Base-by-base conservation (phyloP, 2,329 filamentous ascomycete genomes). In the Xylariales sp. region DNA sequence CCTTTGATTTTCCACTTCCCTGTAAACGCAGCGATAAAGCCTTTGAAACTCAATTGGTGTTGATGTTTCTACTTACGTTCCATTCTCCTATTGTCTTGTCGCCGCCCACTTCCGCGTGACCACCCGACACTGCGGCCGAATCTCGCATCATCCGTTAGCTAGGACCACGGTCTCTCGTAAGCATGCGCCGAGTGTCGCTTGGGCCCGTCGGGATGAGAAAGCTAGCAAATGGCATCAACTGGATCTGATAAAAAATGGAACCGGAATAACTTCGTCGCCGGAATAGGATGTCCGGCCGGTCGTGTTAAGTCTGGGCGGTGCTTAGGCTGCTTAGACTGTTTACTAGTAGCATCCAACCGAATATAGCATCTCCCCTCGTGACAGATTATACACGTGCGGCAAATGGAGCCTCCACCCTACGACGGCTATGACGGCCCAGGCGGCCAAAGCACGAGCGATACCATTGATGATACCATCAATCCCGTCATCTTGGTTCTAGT, bases 401-500 rank as follows among this genome's bases (percentile, higher is more conserved):
- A 58, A 23, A 54, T 36, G 9, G 66, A 62, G 3, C 63, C 59
- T 12, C 67, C 64, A 12, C 56, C 67, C 7, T 69, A 67, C 28
- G 50, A 61, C 36, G 49, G n/a, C 28, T 23, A n/a, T 12, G 39
- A 41, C 39, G 39, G 32, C 3, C 45, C 52, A 3, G 49, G 60
- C 30, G 34, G 16, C 7, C 12, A 57, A 32, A 52, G 54, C 48
- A 48, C 32, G 4, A 59, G 6, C 45, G 60, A 67, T 48, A 64
- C 28, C 39, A 5, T 69, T 14, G 60, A 66, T 23, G 39, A 41
- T 41, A 41, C 39, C 12, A 14, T 41, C 12, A 14, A 41, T 14
- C 69, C 69, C 28, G 45, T 53, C 45, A 71, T 69, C 55, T 53
- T 71, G 10, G 69, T 79, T 34, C 71, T 87, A 0, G 84, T 87